phyloP scores from a whole-genome alignment of 192 early-diverging fungal genomes.

The Backusella morwellensis region DNA sequence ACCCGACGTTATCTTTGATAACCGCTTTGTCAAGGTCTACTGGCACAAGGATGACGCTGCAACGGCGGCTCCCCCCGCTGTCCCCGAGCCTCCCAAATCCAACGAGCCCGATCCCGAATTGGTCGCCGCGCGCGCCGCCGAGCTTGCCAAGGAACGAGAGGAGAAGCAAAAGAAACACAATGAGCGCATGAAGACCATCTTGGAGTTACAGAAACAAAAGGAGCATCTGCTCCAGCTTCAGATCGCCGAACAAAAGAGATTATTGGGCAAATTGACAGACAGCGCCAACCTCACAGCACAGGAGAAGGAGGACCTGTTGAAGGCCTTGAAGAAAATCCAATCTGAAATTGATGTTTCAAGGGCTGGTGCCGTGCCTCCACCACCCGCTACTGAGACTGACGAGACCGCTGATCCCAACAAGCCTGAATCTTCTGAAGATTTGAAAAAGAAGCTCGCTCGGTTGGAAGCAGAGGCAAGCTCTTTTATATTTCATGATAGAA shows the following conservation, averaged over 20 bases:
- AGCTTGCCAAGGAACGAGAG: constrained; percentile 43
- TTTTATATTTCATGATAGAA: not conserved
- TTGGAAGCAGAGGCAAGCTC: constrained; percentile 59
- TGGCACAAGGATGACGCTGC: constrained; percentile 58
- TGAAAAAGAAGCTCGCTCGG: constrained; percentile 56
- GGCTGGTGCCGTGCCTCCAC: not conserved
- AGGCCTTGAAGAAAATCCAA: constrained; percentile 45
- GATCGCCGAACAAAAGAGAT: constrained; percentile 61
- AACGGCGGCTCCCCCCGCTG: not conserved
- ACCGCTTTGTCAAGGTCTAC: constrained; percentile 87
- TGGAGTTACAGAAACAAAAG: constrained; percentile 58
- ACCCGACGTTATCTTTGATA: constrained; percentile 79
- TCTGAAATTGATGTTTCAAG: constrained; percentile 39
- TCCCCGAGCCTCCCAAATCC: constrained; percentile 18
- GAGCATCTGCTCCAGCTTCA: constrained; percentile 55
- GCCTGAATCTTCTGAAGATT: constrained; percentile 37
- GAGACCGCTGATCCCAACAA: constrained; percentile 17
- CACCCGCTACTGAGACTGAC: not conserved
- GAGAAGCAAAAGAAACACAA: constrained; percentile 49
- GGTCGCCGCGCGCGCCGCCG: constrained; percentile 42
- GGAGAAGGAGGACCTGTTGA: constrained; percentile 48
- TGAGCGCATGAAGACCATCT: constrained; percentile 46
- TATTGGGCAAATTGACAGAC: constrained; percentile 55
- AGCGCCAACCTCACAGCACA: constrained; percentile 48
- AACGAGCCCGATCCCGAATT: constrained; percentile 40